Evolutionary conservation across 768 basidiomycete species (phyloP).

Genomic region (Tricholoma saponaceum): DNA sequence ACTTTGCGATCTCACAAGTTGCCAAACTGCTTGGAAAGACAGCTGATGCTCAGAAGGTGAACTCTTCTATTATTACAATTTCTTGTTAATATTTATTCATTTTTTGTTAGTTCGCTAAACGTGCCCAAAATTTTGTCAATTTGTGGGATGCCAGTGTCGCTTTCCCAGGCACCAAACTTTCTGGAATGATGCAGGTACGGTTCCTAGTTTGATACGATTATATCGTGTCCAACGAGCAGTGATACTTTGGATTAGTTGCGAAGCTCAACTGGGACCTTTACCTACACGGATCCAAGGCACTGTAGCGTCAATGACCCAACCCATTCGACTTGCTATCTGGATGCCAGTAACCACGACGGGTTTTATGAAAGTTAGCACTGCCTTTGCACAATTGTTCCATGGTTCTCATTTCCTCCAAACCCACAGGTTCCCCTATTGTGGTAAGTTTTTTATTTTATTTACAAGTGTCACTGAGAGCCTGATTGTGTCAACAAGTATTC

Average conservation of each 20-base stretch:
- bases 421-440: conserved; percentile 42
- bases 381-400: not conserved
- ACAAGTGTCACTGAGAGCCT: not conserved
- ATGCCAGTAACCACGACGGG: conserved; percentile 51
- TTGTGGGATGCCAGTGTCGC: conserved; percentile 56
- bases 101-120: conserved; percentile 40
- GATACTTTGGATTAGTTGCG: conserved; percentile 29
- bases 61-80: not conserved
- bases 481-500: conserved; percentile 37
- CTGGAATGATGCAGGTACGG: conserved; percentile 51
- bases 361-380: conserved; percentile 50
- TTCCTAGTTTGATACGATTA: not conserved
- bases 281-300: conserved; percentile 63
- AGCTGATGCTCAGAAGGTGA: conserved; percentile 48
- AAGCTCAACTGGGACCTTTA: conserved; percentile 53
- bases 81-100: not conserved
- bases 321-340: conserved; percentile 55
- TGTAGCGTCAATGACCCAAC: conserved; percentile 61
- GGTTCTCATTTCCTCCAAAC: not conserved
- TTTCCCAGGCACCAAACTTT: conserved; percentile 42
- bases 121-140: conserved; percentile 54
- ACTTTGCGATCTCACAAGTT: conserved; percentile 63
- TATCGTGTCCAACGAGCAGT: not conserved
- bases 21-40: conserved; percentile 48
- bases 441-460: conserved; percentile 23